A percentile compares a stretch with the other conserved stretches of the same genome.
Evolutionary conservation across 306 rosid species (phyloP).

Genomic region (Prosopis cineraria): DNA sequence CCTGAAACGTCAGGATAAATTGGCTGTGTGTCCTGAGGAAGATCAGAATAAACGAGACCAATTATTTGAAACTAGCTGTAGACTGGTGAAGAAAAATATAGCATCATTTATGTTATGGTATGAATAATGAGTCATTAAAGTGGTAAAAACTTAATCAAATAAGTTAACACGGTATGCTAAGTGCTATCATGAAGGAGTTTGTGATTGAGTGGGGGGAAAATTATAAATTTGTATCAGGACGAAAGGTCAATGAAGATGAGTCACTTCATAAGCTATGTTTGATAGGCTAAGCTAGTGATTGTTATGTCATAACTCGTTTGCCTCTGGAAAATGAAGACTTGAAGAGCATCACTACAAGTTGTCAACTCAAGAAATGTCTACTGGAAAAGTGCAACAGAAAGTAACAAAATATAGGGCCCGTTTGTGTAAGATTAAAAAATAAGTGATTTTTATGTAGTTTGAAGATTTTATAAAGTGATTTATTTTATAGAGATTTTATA

Average conservation of each 20-base stretch:
- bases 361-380: neutral
- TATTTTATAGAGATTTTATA: no score
- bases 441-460: no score
- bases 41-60: neutral
- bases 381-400: neutral
- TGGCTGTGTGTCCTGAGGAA: no score
- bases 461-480: no score
- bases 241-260: slow-evolving; percentile 8
- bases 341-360: neutral
- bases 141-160: neutral
- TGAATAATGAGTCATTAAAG: neutral
- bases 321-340: neutral
- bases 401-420: neutral
- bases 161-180: neutral
- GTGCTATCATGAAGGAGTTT: neutral
- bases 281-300: neutral
- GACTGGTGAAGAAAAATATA: neutral
- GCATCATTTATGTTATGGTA: neutral
- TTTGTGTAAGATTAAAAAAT: no score
- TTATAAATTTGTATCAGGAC: neutral
- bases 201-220: neutral
- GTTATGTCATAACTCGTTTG: neutral
- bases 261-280: neutral
- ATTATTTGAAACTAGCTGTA: neutral
- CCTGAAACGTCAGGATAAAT: neutral